phyloP scores from a whole-genome alignment of 441 rosid species.

The Populus trichocarpa region DNA sequence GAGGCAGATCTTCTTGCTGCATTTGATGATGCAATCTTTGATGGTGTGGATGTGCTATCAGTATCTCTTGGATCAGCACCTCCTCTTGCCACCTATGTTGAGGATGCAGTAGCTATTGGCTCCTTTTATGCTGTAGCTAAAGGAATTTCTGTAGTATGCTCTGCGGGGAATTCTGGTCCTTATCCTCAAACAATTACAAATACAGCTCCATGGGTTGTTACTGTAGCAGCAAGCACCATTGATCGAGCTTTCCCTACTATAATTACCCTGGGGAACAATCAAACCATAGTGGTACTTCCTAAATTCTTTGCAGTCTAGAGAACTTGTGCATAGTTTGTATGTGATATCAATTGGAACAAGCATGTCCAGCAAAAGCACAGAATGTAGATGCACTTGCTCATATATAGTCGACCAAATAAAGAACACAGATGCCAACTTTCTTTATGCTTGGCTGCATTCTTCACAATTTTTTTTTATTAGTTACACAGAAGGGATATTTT shows the following conservation, averaged over 20 bases:
- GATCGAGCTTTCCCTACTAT: constrained; percentile 36
- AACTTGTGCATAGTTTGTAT: not conserved
- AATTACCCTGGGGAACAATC: constrained; percentile 43
- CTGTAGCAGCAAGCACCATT: constrained; percentile 28
- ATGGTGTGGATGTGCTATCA: constrained; percentile 52
- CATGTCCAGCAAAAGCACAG: too few species aligned
- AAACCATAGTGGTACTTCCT: constrained; percentile 37
- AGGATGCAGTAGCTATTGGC: constrained; percentile 42
- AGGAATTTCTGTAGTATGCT: constrained; percentile 46
- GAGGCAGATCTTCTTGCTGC: constrained; percentile 50
- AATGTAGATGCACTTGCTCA: not conserved
- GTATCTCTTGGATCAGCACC: constrained; percentile 45
- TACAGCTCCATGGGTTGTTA: constrained; percentile 53
- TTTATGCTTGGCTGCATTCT: not conserved
- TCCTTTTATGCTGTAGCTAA: constrained; percentile 50
- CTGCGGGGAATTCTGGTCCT: constrained; percentile 56
- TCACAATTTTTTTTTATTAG: not conserved
- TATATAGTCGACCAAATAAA: not conserved
- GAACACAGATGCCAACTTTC: not conserved
- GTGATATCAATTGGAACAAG: too few species aligned
- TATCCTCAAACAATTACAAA: constrained; percentile 37
- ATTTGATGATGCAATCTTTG: constrained; percentile 2
- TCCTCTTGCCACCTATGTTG: constrained; percentile 40
- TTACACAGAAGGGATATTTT: not conserved
- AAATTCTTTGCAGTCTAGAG: not conserved